Percentiles rank a stretch among this genome's conserved stretches.
phyloP scores from a whole-genome alignment of 2,329 filamentous ascomycete species.

The Acephala macrosclerotiorum region DNA sequence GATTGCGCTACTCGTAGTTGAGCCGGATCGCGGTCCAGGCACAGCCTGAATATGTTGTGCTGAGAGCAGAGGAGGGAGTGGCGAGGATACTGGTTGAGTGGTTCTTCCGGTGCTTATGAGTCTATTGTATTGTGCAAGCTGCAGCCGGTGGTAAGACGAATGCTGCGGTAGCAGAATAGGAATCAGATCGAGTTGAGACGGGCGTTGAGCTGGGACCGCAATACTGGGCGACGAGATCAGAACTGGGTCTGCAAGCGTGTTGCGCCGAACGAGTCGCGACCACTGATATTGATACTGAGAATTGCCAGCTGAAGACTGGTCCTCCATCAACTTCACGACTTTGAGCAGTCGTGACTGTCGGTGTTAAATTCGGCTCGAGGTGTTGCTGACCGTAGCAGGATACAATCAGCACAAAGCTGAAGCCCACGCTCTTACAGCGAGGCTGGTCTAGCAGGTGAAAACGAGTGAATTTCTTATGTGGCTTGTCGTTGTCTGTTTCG shows the following conservation, averaged over 20 bases:
- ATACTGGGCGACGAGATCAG: slow-evolving; percentile 36
- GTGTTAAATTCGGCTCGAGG: slow-evolving; percentile 9
- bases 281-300: slow-evolving; percentile 48
- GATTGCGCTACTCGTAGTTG: slow-evolving; percentile 49
- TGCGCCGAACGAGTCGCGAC: slow-evolving; percentile 46
- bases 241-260: slow-evolving; percentile 40
- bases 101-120: slow-evolving; percentile 60
- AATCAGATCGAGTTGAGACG: slow-evolving; percentile 59
- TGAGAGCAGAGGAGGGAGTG: slow-evolving; percentile 62
- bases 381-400: background rate
- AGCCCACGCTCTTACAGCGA: background rate
- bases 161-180: slow-evolving; percentile 66
- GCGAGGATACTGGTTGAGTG: slow-evolving; percentile 62
- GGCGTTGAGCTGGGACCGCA: slow-evolving; percentile 40
- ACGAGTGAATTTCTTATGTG: slow-evolving; percentile 22
- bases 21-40: slow-evolving; percentile 58
- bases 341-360: slow-evolving; percentile 28
- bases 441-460: background rate
- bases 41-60: slow-evolving; percentile 63
- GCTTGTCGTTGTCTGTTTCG: background rate
- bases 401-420: slow-evolving; percentile 10
- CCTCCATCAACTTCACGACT: slow-evolving; percentile 46
- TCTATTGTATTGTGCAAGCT: slow-evolving; percentile 71
- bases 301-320: slow-evolving; percentile 41
- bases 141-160: slow-evolving; percentile 64